phyloP scores from a whole-genome alignment of 164 flowering plant species.

The Berberis thunbergii region DNA sequence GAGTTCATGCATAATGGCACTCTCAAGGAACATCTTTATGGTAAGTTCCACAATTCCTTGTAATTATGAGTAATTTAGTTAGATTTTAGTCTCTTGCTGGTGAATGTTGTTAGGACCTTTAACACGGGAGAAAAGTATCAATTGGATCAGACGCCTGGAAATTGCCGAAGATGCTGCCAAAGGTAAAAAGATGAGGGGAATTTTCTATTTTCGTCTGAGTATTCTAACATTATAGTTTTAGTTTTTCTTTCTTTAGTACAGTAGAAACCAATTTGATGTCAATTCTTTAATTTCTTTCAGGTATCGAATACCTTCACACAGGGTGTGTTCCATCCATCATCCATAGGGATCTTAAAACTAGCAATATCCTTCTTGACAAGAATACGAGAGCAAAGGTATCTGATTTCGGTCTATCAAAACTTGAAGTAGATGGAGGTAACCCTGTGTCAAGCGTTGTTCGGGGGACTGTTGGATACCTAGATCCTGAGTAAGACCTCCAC shows the following conservation, averaged over 20 bases:
- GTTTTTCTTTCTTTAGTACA: not conserved
- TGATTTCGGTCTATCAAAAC: slow-evolving; percentile 97
- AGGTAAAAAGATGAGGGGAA: slow-evolving; percentile 33
- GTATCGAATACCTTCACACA: slow-evolving; percentile 93
- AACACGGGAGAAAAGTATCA: slow-evolving; percentile 42
- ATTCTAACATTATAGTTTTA: too few relatives aligned
- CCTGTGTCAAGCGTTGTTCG: slow-evolving; percentile 96
- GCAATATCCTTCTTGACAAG: slow-evolving; percentile 94
- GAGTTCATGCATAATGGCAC: slow-evolving; percentile 99
- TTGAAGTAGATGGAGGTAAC: slow-evolving; percentile 83
- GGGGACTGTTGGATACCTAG: slow-evolving; percentile 97
- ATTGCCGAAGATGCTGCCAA: slow-evolving; percentile 98
- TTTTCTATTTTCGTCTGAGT: too few relatives aligned
- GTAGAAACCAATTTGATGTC: not conserved
- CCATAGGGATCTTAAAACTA: slow-evolving; percentile 91
- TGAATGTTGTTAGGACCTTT: slow-evolving; percentile 38
- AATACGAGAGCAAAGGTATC: slow-evolving; percentile 97
- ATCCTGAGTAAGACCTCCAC: slow-evolving; percentile 78
- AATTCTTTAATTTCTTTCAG: slow-evolving; percentile 32
- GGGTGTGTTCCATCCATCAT: slow-evolving; percentile 92
- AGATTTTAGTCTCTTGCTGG: not conserved
- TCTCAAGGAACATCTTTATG: slow-evolving; percentile 93
- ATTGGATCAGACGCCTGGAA: slow-evolving; percentile 94
- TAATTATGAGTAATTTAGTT: not conserved
- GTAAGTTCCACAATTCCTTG: slow-evolving; percentile 22